Evolutionary conservation across 169 alveolate genomes (phyloP).

Genomic region (Plasmodium gaboni): DNA sequence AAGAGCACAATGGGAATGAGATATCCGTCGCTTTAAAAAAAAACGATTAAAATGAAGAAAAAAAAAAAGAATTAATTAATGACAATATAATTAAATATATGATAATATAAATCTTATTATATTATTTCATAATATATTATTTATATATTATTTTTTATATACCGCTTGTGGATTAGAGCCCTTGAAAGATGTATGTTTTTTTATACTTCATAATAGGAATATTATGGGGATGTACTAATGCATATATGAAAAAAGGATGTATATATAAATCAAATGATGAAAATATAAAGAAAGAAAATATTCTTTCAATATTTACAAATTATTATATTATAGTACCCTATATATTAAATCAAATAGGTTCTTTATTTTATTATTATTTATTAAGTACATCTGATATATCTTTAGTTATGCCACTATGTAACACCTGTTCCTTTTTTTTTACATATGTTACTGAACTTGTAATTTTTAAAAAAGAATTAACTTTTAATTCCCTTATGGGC

Average conservation of each 20-base stretch:
- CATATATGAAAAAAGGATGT: constrained; percentile 50
- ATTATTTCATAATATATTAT: too few relatives aligned
- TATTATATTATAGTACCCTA: constrained; percentile 27
- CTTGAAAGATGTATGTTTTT: constrained; percentile 11
- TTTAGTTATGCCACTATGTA: constrained; percentile 65
- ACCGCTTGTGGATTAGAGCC: too few relatives aligned
- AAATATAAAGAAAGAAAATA: constrained; percentile 1
- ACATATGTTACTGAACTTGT: constrained; percentile 61
- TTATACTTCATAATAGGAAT: constrained; percentile 31
- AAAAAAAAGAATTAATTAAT: too few relatives aligned
- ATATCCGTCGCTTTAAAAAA: too few relatives aligned
- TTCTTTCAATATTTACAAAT: constrained; percentile 8
- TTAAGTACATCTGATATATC: constrained; percentile 41
- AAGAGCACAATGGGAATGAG: too few relatives aligned
- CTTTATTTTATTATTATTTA: constrained; percentile 60
- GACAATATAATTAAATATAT: too few relatives aligned
- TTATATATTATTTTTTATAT: too few relatives aligned
- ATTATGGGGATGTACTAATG: constrained; percentile 75
- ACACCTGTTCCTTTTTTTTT: constrained; percentile 33
- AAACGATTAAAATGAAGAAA: too few relatives aligned
- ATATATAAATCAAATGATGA: constrained; percentile 3
- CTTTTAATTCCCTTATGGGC: constrained; percentile 51
- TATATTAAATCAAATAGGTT: constrained; percentile 61
- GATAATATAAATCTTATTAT: too few relatives aligned
- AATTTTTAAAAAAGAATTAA: constrained; percentile 13